Evolutionary conservation across 1,139 yeast species (phyloP), one percentile per base, ranked within the genome.

Genomic region (Saccharomyces hybrid): DNA sequence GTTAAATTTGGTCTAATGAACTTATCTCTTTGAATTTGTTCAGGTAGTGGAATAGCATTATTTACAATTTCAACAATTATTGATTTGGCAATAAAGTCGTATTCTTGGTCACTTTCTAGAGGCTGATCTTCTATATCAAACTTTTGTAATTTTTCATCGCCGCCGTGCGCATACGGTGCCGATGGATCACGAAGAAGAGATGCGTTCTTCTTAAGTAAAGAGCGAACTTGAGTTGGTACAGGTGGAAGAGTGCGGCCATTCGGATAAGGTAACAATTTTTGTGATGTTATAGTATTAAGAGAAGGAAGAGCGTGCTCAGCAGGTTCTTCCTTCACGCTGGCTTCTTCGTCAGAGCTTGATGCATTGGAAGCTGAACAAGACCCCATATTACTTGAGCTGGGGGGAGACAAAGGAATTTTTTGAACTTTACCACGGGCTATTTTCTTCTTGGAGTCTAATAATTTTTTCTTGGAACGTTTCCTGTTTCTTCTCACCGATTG

Each of bases 401-500:
- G 49, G 13, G 50, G 55, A 16, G 54, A 48, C 41, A 50, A 50
- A 9, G 58, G 53, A 23, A 51, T 27, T 14, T 42, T 31, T 23
- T 53, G 38, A 48, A 34, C 48, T 44, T 38, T 38, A 4, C 44
- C 25, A 16, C 25, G 11, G 2, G 44, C 25, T 9, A 20, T 11
- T 20, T 38, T 38, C 13, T 38, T 38, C 20, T 38, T 38, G 1
- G 44, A 16, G 44, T 20, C 23, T 8, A 38, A 11, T 20, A 38
- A 20, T 38, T 61, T 60, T 55, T 68, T 70, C 53, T 64, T 74
- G 13, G 81, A 76, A 56, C 90, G 73, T 63, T 83, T 84, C 57
- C 87, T 75, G 65, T 84, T 84, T 57, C 90, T 72, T 54, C 90
- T 72, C 4, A 83, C 89, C 26, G 86, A 80, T 68, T 93, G 99